Evolutionary conservation across 2,329 filamentous ascomycete species (phyloP).

Genomic region (Ceratocystiopsis sp.): DNA sequence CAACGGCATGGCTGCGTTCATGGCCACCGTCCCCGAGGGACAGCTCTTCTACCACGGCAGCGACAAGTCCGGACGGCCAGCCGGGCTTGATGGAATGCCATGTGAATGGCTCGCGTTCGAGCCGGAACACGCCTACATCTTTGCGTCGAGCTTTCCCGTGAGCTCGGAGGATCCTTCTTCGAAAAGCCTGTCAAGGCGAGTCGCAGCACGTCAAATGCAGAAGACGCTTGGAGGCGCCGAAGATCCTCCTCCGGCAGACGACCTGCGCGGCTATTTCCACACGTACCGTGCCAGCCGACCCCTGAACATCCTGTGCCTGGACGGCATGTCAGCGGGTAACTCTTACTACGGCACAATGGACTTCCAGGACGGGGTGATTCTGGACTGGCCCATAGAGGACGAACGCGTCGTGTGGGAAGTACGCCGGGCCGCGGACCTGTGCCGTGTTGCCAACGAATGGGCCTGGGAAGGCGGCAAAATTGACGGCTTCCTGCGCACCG

Average conservation of each 20-base stretch:
- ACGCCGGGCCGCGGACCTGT: conserved; percentile 36
- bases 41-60: conserved; percentile 54
- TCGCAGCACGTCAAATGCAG: not conserved
- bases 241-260: not conserved
- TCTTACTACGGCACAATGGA: conserved; percentile 49
- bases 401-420: not conserved
- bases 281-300: conserved; percentile 42
- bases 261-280: conserved; percentile 43
- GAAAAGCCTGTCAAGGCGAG: not conserved
- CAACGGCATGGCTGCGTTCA: conserved; percentile 59
- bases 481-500: conserved; percentile 51
- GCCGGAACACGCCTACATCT: conserved; percentile 52
- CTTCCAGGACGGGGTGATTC: conserved; percentile 44
- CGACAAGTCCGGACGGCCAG: conserved; percentile 24
- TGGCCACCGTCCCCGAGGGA: conserved; percentile 45
- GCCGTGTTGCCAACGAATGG: conserved; percentile 32
- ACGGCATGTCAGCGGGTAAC: conserved; percentile 54
- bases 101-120: conserved; percentile 65
- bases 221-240: not conserved
- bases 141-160: conserved; percentile 16
- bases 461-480: conserved; percentile 23
- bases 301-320: conserved; percentile 48
- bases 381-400: conserved; percentile 3
- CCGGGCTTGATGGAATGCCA: conserved; percentile 13
- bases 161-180: too few relatives aligned